These are phyloP conservation scores for Trichophyton rubrum DNA, from an alignment of 2,329 filamentous ascomycete genomes.

Conservation along the genomic window DNA sequence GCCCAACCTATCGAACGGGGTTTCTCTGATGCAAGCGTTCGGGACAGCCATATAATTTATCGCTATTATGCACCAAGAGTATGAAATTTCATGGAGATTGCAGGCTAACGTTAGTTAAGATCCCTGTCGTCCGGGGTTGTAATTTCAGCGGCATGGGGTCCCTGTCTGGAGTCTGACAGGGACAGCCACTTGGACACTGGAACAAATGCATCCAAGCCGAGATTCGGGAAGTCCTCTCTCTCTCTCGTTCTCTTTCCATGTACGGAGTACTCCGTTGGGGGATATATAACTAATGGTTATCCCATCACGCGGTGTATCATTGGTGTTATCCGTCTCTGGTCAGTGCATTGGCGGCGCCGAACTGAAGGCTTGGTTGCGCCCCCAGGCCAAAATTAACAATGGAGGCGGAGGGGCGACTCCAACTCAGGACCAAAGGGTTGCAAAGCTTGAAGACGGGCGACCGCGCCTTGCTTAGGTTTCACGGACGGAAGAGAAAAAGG, in stretches of 20 bases:
- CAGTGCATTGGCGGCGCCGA: background rate
- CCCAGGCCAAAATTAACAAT: too few species aligned
- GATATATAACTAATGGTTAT: too few species aligned
- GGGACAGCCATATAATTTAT: background rate
- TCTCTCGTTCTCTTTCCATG: too few species aligned
- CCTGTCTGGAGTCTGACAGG: background rate
- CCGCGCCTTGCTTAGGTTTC: background rate
- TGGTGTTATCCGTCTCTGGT: too few species aligned
- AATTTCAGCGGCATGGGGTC: constrained; percentile 1
- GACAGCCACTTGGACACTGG: background rate
- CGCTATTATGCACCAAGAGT: background rate
- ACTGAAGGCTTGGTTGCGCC: background rate
- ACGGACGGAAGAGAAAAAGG: background rate
- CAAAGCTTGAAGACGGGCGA: background rate
- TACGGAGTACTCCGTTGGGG: too few species aligned
- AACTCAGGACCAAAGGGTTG: background rate
- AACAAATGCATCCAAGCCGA: background rate
- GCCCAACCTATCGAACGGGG: background rate
- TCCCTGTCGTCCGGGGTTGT: constrained; percentile 17
- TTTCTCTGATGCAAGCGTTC: background rate
- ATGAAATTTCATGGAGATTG: background rate
- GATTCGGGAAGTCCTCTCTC: background rate
- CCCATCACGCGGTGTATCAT: too few species aligned
- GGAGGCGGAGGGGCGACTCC: too few species aligned
- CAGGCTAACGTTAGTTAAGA: background rate